These are phyloP conservation scores for Penicillium sumatraense DNA, from an alignment of 2,329 filamentous ascomycete species.

Conservation along the genomic window DNA sequence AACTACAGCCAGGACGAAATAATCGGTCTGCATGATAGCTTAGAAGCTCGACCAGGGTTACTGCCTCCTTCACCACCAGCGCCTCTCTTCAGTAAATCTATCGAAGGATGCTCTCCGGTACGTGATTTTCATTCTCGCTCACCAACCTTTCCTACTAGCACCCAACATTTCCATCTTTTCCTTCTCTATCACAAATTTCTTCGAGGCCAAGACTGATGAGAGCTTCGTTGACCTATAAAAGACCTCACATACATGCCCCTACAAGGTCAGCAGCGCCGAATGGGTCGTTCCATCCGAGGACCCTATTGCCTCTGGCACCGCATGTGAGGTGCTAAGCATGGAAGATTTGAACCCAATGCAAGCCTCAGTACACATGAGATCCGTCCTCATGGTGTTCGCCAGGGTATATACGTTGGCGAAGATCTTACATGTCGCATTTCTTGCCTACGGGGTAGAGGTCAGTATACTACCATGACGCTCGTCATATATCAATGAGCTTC, in stretches of 20 bases:
- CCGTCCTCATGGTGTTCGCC: slow-evolving; percentile 35
- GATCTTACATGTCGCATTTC: slow-evolving; percentile 35
- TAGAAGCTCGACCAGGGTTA: not conserved
- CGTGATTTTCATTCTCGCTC: not conserved
- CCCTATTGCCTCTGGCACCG: slow-evolving; percentile 6
- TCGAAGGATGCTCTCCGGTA: not conserved
- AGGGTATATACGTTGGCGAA: slow-evolving; percentile 44
- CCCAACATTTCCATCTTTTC: no score
- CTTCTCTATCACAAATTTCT: not conserved
- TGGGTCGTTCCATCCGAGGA: slow-evolving; percentile 26
- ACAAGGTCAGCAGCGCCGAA: slow-evolving; percentile 35
- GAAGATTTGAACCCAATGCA: slow-evolving; percentile 24
- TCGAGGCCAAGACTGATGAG: not conserved
- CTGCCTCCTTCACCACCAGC: not conserved
- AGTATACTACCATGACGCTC: slow-evolving; percentile 1
- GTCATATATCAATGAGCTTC: not conserved
- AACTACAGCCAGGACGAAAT: slow-evolving; percentile 4
- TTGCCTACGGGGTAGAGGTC: slow-evolving; percentile 42
- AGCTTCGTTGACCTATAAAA: not conserved
- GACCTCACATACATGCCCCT: slow-evolving; percentile 34
- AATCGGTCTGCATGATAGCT: slow-evolving; percentile 1
- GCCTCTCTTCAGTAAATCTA: no score
- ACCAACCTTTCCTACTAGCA: not conserved
- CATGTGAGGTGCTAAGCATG: slow-evolving; percentile 14
- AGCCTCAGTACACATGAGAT: slow-evolving; percentile 27